phyloP scores from a whole-genome alignment of 208 protist genomes.

The Leishmania mexicana region DNA sequence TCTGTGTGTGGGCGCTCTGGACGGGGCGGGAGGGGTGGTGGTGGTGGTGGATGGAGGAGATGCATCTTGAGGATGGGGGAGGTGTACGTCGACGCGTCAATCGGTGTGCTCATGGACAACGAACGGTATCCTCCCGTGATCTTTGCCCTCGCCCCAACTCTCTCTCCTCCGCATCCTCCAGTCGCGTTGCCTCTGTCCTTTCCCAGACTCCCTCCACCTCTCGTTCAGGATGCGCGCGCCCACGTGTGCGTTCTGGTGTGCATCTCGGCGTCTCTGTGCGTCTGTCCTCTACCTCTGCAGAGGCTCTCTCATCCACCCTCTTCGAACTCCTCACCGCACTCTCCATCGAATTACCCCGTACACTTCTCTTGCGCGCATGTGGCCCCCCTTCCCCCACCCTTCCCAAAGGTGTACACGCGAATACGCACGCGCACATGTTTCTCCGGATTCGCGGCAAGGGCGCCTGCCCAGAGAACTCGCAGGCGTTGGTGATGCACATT shows the following conservation, averaged over 20 bases:
- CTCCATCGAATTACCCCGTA: background rate
- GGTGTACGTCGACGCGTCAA: background rate
- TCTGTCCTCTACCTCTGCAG: background rate
- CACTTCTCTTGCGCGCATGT: background rate
- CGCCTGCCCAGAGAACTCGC: constrained; percentile 83
- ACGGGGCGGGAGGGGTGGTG: no score
- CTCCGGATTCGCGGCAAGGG: constrained; percentile 82
- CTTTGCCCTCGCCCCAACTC: background rate
- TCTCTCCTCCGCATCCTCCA: background rate
- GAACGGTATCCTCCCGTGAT: background rate
- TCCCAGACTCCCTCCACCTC: background rate
- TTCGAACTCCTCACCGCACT: background rate
- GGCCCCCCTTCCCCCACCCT: background rate
- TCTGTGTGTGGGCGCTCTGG: background rate
- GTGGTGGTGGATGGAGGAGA: background rate
- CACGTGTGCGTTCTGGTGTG: background rate
- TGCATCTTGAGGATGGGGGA: background rate
- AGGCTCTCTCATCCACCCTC: background rate
- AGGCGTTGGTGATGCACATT: constrained; percentile 74
- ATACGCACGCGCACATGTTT: constrained; percentile 46
- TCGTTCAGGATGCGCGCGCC: background rate
- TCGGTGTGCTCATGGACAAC: background rate
- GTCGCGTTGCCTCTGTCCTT: background rate
- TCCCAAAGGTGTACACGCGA: background rate
- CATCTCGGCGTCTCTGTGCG: background rate